phyloP scores from a whole-genome alignment of 768 basidiomycete genomes.

The Chalciporus chontae region DNA sequence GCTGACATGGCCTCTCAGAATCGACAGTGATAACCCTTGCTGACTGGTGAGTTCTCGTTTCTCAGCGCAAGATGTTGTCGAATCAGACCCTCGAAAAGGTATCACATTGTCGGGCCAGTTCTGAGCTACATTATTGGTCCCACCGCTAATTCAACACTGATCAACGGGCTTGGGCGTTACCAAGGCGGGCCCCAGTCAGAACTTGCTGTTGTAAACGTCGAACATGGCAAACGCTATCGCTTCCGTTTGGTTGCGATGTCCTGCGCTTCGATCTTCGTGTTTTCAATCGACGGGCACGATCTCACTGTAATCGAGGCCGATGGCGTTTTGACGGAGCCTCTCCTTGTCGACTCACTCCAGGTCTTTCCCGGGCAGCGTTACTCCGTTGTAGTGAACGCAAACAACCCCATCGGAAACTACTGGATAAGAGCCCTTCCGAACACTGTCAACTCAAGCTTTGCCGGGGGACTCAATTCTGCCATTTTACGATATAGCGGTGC shows the following conservation, averaged over 20 bases:
- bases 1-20: conserved; percentile 10
- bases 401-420: conserved; percentile 47
- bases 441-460: conserved; percentile 17
- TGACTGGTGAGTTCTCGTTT: conserved; percentile 18
- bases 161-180: conserved; percentile 31
- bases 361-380: conserved; percentile 37
- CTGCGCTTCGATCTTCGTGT: conserved; percentile 41
- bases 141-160: conserved; percentile 23
- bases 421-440: conserved; percentile 46
- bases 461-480: conserved; percentile 49
- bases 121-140: conserved; percentile 16
- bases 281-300: conserved; percentile 47
- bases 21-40: conserved; percentile 24
- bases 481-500: conserved; percentile 50
- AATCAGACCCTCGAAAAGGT: conserved; percentile 12
- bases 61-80: background rate
- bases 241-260: conserved; percentile 46
- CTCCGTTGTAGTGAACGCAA: conserved; percentile 42
- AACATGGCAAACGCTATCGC: conserved; percentile 39
- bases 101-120: conserved; percentile 17
- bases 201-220: conserved; percentile 40
- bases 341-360: conserved; percentile 38
- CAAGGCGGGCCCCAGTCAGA: conserved; percentile 34
- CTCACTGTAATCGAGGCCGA: conserved; percentile 45
- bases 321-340: conserved; percentile 39